phyloP scores from a whole-genome alignment of 176 grass and related monocot species.

The Cenchrus fungigraminus region DNA sequence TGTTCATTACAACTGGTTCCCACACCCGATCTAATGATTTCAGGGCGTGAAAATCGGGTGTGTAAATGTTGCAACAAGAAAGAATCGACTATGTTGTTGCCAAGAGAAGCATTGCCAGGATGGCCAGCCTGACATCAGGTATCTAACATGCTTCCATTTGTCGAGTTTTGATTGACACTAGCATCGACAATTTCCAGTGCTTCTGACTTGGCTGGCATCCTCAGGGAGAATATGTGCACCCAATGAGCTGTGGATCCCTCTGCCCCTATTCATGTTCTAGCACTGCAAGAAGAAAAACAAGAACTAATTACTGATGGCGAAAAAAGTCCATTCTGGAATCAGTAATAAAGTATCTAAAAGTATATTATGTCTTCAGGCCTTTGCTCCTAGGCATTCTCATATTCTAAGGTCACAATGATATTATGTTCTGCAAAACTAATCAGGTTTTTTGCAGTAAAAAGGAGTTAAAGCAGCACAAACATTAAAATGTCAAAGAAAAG shows the following conservation, averaged over 20 bases:
- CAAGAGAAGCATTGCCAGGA: slow-evolving; percentile 8
- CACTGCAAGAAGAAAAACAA: slow-evolving; percentile 41
- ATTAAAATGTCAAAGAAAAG: neutral
- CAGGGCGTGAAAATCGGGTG: neutral
- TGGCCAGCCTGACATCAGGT: neutral
- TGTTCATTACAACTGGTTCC: slow-evolving; percentile 35
- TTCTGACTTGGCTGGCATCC: neutral
- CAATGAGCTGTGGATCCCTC: slow-evolving; percentile 13
- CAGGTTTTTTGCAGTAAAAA: neutral
- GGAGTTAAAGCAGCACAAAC: neutral
- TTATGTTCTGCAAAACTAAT: neutral
- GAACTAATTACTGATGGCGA: neutral
- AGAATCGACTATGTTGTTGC: slow-evolving; percentile 40
- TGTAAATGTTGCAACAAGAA: slow-evolving; percentile 25
- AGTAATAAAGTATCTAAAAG: neutral
- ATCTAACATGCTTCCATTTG: slow-evolving; percentile 2
- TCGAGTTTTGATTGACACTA: slow-evolving; percentile 2
- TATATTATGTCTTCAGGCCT: neutral
- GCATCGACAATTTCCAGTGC: neutral
- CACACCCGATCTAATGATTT: slow-evolving; percentile 26
- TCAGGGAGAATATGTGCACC: slow-evolving; percentile 15
- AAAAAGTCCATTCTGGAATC: neutral
- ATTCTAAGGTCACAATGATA: neutral
- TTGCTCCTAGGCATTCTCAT: neutral
- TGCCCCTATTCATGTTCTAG: slow-evolving; percentile 49